Evolutionary conservation across 441 rosid species (phyloP).

Genomic region (Manihot esculenta): DNA sequence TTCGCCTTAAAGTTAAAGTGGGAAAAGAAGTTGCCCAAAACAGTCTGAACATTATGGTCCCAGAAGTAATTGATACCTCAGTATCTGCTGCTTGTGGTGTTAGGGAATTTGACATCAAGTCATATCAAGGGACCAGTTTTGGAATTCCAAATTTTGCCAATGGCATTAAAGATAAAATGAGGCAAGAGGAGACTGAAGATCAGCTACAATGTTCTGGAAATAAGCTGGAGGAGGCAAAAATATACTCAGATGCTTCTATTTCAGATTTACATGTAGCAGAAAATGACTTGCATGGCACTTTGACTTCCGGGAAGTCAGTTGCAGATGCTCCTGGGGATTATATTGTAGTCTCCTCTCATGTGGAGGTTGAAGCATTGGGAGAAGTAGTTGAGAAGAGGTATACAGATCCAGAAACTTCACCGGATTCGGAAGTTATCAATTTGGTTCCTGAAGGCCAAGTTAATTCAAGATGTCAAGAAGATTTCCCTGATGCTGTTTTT

Average conservation of each 20-base stretch:
- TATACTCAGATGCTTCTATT: constrained; percentile 29
- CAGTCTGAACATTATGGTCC: constrained; percentile 37
- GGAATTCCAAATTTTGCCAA: constrained; percentile 32
- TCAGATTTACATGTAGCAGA: constrained; percentile 30
- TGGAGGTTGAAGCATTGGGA: constrained; percentile 41
- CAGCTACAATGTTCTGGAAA: constrained; percentile 30
- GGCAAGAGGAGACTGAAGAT: constrained; percentile 30
- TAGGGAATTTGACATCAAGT: constrained; percentile 25
- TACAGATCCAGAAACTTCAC: constrained; percentile 84
- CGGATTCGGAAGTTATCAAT: constrained; percentile 98
- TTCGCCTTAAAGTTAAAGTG: constrained; percentile 78
- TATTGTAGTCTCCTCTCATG: constrained; percentile 36
- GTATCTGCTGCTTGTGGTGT: constrained; percentile 32
- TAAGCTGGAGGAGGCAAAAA: constrained; percentile 34
- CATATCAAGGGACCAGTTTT: constrained; percentile 31
- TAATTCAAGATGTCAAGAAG: constrained; percentile 43
- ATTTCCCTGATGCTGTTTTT: constrained; percentile 36
- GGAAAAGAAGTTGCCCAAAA: constrained; percentile 55
- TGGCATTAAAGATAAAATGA: constrained; percentile 34
- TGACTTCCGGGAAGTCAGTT: constrained; percentile 36
- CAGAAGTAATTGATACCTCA: constrained; percentile 41
- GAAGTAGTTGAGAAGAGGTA: constrained; percentile 43
- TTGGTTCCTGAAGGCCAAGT: constrained; percentile 56
- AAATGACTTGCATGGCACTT: constrained; percentile 34
- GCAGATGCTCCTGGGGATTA: constrained; percentile 42